These are phyloP conservation scores for Clonostachys solani DNA, from an alignment of 2,329 filamentous ascomycete species.

Conservation along the genomic window DNA sequence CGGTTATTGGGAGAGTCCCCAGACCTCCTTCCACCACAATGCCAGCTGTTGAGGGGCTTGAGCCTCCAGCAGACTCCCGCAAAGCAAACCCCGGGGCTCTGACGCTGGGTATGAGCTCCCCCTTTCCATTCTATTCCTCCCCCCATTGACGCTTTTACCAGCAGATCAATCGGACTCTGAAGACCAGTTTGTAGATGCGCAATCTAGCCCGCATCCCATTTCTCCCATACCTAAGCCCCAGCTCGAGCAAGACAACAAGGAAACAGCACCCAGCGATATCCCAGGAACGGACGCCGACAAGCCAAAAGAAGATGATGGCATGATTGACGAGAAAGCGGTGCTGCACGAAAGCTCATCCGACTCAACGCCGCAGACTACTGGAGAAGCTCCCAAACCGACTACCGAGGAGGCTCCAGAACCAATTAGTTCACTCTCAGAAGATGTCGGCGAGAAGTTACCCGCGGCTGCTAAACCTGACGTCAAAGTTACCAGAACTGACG, in stretches of 20 bases:
- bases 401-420: conserved; percentile 46
- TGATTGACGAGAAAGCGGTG: conserved; percentile 56
- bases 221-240: conserved; percentile 55
- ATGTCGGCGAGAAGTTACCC: conserved; percentile 38
- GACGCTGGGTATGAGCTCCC: conserved; percentile 43
- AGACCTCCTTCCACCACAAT: conserved; percentile 9
- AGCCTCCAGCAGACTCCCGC: conserved; percentile 21
- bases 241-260: conserved; percentile 53
- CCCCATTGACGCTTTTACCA: conserved; percentile 2
- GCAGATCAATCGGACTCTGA: conserved; percentile 59
- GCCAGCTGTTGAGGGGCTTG: conserved; percentile 20
- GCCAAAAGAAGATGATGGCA: conserved; percentile 51
- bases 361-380: conserved; percentile 10
- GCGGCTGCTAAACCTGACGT: conserved; percentile 51
- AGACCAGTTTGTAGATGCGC: conserved; percentile 66
- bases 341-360: conserved; percentile 20
- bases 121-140: conserved; percentile 12
- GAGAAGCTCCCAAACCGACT: conserved; percentile 42
- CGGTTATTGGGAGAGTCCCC: too few relatives aligned
- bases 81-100: conserved; percentile 53
- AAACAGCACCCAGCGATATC: conserved; percentile 49
- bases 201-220: conserved; percentile 40
- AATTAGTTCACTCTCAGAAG: conserved; percentile 34
- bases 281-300: conserved; percentile 56
- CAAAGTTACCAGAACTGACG: conserved; percentile 23